Conservation (phyloP, 495 filamentous ascomycete genomes). For the Cudoniella acicularis region DNA sequence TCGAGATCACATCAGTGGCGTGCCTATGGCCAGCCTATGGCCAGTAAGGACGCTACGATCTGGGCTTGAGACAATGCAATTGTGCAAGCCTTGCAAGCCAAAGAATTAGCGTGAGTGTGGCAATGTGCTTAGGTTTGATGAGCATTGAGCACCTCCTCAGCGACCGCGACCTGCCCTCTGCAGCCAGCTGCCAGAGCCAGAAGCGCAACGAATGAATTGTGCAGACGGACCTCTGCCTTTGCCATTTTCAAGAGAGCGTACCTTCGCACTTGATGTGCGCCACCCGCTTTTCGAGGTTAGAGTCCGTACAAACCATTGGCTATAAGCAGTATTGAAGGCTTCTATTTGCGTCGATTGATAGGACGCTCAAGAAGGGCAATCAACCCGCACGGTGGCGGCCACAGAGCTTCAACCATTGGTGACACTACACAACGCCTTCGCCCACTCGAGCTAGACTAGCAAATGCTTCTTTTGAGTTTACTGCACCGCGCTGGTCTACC, state of each 20-base stretch:
- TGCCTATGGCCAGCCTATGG: not conserved
- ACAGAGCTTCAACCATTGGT: not conserved
- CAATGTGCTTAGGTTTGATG: not conserved
- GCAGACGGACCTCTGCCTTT: not conserved
- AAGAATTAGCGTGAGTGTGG: not conserved
- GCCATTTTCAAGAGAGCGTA: not conserved
- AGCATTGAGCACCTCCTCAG: not conserved
- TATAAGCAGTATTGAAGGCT: not conserved
- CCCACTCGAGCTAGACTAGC: not conserved
- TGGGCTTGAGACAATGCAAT: slow-evolving; percentile 1
- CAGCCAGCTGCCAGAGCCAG: not conserved
- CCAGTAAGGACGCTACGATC: slow-evolving; percentile 1
- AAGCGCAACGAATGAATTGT: not conserved
- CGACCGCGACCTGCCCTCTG: too few species aligned
- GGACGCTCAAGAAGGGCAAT: not conserved
- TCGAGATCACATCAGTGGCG: not conserved
- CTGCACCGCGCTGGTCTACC: not conserved
- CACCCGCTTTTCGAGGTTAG: not conserved
- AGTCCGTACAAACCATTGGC: too few species aligned
- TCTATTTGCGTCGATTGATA: not conserved
- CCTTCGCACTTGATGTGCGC: not conserved
- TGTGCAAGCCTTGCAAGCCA: not conserved
- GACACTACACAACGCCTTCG: not conserved
- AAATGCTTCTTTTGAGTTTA: not conserved
- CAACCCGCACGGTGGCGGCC: not conserved